Conservation (phyloP, 2,329 filamentous ascomycete species). For the Gnomoniopsis sp. region DNA sequence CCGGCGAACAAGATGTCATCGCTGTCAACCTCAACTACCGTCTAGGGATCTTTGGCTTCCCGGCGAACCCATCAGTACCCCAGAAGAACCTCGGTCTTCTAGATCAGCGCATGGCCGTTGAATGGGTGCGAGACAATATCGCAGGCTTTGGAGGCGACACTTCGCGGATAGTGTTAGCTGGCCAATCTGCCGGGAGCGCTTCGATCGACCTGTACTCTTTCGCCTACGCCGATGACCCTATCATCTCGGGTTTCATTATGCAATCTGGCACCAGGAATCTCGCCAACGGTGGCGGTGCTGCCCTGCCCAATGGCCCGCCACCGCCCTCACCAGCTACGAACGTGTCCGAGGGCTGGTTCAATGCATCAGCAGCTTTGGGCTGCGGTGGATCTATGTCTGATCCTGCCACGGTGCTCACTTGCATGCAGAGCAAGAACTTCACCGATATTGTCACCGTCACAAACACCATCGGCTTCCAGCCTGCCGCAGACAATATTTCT, state of each 20-base stretch:
- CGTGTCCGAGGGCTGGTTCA: neutral
- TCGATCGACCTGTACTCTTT: neutral
- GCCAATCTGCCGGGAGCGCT: conserved; percentile 5
- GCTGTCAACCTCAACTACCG: conserved; percentile 4
- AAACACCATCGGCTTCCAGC: neutral
- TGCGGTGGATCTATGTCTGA: conserved; percentile 2
- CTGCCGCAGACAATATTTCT: neutral
- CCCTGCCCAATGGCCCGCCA: neutral
- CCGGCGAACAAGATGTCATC: conserved; percentile 5
- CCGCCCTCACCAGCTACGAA: neutral
- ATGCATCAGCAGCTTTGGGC: neutral
- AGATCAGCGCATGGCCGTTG: conserved; percentile 11
- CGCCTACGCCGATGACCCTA: conserved; percentile 8
- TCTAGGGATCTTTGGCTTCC: conserved; percentile 4
- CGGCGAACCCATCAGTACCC: neutral
- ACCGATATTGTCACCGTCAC: neutral
- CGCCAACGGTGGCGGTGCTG: neutral
- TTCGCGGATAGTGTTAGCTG: conserved; percentile 10
- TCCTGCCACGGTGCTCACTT: neutral
- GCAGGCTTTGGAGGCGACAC: conserved; percentile 18
- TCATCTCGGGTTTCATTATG: conserved; percentile 5
- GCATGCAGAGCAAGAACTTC: conserved; percentile 3
- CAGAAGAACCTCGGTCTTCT: conserved; percentile 4
- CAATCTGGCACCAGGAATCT: conserved; percentile 2
- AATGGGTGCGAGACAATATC: conserved; percentile 12